phyloP scores from a whole-genome alignment of 495 filamentous ascomycete genomes.

The Melanomma pulvis-pyrius region DNA sequence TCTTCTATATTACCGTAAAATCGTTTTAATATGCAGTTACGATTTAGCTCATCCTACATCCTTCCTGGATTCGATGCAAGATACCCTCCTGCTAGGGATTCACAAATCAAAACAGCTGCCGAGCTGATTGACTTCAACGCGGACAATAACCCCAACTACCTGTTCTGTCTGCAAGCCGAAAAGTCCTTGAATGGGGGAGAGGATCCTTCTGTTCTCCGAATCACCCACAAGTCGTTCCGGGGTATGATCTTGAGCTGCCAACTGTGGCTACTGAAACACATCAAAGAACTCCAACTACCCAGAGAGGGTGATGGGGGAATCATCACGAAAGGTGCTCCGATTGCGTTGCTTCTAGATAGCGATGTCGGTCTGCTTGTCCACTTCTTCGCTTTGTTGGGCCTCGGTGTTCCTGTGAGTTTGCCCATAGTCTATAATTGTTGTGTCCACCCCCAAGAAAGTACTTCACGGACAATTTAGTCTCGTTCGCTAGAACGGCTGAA shows the following conservation, averaged over 20 bases:
- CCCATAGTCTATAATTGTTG: no score
- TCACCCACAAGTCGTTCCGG: slow-evolving; percentile 21
- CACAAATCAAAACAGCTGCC: background rate
- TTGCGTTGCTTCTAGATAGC: slow-evolving; percentile 47
- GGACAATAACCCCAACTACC: slow-evolving; percentile 8
- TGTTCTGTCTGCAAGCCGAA: slow-evolving; percentile 28
- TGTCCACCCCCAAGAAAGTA: no score
- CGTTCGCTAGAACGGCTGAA: no score
- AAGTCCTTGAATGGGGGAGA: background rate
- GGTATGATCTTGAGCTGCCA: slow-evolving; percentile 5
- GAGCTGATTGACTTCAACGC: slow-evolving; percentile 31
- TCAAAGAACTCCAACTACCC: slow-evolving; percentile 11
- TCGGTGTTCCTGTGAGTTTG: slow-evolving; percentile 39
- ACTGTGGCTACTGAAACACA: slow-evolving; percentile 2
- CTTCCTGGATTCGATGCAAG: background rate
- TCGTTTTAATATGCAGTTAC: background rate
- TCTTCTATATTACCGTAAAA: no score
- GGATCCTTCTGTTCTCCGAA: background rate
- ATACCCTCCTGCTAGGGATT: background rate
- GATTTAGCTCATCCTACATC: background rate
- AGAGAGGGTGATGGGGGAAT: background rate
- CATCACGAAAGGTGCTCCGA: slow-evolving; percentile 14
- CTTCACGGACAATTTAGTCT: no score
- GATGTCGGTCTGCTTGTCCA: slow-evolving; percentile 43
- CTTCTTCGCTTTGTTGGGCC: slow-evolving; percentile 39